Evolutionary conservation across 2,329 filamentous ascomycete genomes (phyloP).

Genomic region (Hypoxylon sp.): DNA sequence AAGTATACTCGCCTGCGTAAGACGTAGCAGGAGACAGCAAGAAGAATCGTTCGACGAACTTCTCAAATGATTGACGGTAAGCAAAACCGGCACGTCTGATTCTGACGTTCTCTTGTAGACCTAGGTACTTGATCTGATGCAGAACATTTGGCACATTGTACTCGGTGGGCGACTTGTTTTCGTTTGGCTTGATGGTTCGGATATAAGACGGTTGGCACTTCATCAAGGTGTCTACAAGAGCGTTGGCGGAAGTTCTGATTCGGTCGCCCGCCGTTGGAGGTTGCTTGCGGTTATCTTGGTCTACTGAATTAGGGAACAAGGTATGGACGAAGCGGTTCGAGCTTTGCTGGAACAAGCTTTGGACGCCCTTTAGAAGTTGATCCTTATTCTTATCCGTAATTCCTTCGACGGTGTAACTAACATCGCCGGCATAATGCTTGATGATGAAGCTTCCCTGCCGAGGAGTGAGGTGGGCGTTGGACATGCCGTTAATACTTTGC

Average conservation of each 20-base stretch:
- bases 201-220: conserved; percentile 98
- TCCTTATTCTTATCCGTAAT: conserved; percentile 99
- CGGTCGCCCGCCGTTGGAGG: conserved; percentile 96
- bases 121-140: conserved; percentile 98
- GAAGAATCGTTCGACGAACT: conserved; percentile 98
- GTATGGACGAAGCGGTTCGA: conserved; percentile 88
- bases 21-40: conserved; percentile 93
- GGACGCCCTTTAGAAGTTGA: conserved; percentile 91
- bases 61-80: conserved; percentile 96
- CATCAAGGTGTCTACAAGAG: conserved; percentile 94
- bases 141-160: conserved; percentile 94
- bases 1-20: conserved; percentile 97
- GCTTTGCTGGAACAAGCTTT: conserved; percentile 88
- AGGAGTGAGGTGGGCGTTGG: conserved; percentile 90
- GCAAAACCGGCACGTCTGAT: conserved; percentile 97
- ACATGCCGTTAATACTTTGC: conserved; percentile 90
- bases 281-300: conserved; percentile 94
- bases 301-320: conserved; percentile 92
- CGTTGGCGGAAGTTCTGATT: conserved; percentile 94
- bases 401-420: conserved; percentile 92
- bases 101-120: conserved; percentile 98
- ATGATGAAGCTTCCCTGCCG: conserved; percentile 97
- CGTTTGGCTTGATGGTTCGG: conserved; percentile 98
- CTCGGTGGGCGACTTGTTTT: conserved; percentile 95
- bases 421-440: conserved; percentile 98